A percentile compares a stretch with the other conserved stretches of the same genome.
Conservation (phyloP, 495 filamentous ascomycete species). For the Penicillium goetzii region DNA sequence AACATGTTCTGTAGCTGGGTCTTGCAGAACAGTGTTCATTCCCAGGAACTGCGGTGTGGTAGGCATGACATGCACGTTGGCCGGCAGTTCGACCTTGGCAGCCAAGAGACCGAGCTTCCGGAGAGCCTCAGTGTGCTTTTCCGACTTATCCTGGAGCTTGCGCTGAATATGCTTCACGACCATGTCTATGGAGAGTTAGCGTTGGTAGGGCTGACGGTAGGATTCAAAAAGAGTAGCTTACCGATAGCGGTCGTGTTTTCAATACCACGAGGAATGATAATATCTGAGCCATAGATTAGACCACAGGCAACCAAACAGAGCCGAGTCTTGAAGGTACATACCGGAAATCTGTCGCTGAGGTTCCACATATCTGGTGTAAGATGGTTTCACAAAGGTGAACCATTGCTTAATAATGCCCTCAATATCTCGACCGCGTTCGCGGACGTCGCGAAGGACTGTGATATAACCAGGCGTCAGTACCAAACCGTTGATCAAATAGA, state of each 20-base stretch:
- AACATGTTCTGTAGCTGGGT: slow-evolving; percentile 76
- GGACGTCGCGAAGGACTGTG: slow-evolving; percentile 82
- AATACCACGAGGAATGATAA: slow-evolving; percentile 92
- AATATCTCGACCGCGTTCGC: slow-evolving; percentile 81
- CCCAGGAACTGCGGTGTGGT: slow-evolving; percentile 77
- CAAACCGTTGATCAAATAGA: not conserved
- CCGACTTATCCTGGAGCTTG: slow-evolving; percentile 83
- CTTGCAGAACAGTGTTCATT: slow-evolving; percentile 89
- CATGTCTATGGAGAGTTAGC: slow-evolving; percentile 62
- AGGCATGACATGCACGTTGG: slow-evolving; percentile 70
- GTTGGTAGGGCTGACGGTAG: not conserved
- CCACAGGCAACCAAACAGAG: not conserved
- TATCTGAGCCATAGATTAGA: slow-evolving; percentile 58
- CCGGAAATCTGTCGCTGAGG: slow-evolving; percentile 83
- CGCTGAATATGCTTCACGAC: slow-evolving; percentile 86
- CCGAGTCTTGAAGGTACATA: slow-evolving; percentile 28
- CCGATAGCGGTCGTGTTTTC: slow-evolving; percentile 91
- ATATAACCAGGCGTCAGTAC: slow-evolving; percentile 10
- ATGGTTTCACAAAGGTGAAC: slow-evolving; percentile 95
- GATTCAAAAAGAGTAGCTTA: slow-evolving; percentile 39
- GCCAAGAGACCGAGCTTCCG: slow-evolving; percentile 69
- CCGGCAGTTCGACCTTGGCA: slow-evolving; percentile 70
- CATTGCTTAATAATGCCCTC: slow-evolving; percentile 98
- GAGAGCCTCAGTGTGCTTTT: slow-evolving; percentile 75
- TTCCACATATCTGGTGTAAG: slow-evolving; percentile 86